Evolutionary conservation across 108 stramenopile genomes (phyloP).

Genomic region (Epithemia pelagica): DNA sequence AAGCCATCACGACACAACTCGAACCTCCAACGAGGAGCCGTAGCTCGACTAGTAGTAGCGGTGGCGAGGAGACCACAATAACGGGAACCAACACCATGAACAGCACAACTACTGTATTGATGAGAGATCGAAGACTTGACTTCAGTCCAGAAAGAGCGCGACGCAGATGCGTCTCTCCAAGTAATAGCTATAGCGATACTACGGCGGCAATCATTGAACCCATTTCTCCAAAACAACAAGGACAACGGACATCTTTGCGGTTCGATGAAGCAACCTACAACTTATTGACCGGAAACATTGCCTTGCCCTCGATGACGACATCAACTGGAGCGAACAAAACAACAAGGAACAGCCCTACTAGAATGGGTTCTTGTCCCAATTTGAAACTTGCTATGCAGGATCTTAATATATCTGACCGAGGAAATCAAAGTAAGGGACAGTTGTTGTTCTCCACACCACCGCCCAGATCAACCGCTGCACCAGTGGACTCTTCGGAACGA

Average conservation of each 20-base stretch:
- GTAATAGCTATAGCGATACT: neutral
- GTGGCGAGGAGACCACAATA: too few relatives aligned
- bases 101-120: too few relatives aligned
- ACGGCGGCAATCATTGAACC: neutral
- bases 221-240: neutral
- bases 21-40: too few relatives aligned
- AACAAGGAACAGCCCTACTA: neutral
- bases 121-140: neutral
- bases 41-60: too few relatives aligned
- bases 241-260: neutral
- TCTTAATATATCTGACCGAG: neutral
- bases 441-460: neutral
- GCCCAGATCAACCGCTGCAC: neutral
- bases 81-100: too few relatives aligned
- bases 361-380: neutral
- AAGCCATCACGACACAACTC: too few relatives aligned
- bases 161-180: neutral
- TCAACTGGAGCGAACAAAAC: neutral
- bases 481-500: neutral
- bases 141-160: neutral
- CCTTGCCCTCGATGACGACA: neutral
- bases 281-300: neutral
- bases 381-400: neutral
- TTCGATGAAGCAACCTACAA: neutral
- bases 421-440: neutral